Evolutionary conservation across 2,329 filamentous ascomycete genomes (phyloP).

Genomic region (Penicillium olsonii): DNA sequence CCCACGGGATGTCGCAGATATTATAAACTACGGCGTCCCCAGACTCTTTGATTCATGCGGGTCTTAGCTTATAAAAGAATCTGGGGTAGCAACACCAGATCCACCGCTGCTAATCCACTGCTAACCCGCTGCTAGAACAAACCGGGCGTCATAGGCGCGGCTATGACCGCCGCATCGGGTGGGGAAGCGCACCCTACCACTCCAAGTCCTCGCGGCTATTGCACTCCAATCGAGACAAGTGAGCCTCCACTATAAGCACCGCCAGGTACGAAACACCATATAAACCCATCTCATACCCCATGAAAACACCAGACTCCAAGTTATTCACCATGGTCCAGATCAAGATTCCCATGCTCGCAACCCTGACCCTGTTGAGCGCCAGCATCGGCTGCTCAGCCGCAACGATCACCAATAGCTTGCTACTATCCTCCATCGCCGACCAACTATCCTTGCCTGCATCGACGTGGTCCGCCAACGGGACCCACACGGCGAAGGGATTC

Average conservation of each 20-base stretch:
- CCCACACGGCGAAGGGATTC: constrained; percentile 23
- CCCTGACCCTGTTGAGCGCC: constrained; percentile 12
- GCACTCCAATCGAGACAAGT: neutral
- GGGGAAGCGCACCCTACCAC: neutral
- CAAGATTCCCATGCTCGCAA: constrained; percentile 7
- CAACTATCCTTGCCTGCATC: constrained; percentile 19
- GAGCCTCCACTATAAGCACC: neutral
- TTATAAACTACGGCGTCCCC: too few species aligned
- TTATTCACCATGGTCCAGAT: constrained; percentile 3
- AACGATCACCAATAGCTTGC: constrained; percentile 17
- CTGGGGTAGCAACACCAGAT: neutral
- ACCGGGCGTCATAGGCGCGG: constrained; percentile 3
- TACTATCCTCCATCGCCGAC: constrained; percentile 16
- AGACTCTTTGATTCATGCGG: too few species aligned
- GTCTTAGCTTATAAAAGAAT: neutral
- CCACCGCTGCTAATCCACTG: neutral
- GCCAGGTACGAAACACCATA: neutral
- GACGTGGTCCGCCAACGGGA: constrained; percentile 26
- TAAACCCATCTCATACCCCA: neutral
- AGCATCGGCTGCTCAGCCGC: constrained; percentile 11
- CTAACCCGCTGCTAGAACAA: neutral
- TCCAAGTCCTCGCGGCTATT: neutral
- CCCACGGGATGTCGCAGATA: too few species aligned
- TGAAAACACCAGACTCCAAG: neutral
- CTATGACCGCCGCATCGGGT: neutral